phyloP scores from a whole-genome alignment of 164 flowering plant genomes.

The Magnolia officinalis region DNA sequence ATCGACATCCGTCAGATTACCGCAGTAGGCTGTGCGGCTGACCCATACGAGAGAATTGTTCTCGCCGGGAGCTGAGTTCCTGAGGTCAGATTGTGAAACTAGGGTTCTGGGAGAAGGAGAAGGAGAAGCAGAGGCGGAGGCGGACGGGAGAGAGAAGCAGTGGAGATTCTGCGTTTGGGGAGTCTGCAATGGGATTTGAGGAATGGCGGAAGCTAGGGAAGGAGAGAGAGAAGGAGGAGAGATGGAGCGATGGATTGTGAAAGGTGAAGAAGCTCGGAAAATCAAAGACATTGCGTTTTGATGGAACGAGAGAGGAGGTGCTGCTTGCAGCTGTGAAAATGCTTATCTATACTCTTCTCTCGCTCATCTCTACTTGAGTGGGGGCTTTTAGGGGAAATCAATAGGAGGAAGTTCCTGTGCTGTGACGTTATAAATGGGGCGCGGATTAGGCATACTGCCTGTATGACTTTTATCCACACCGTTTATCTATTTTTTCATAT shows the following conservation, averaged over 20 bases:
- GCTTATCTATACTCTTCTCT: no score
- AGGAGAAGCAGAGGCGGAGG: constrained; percentile 8
- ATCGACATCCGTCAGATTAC: constrained; percentile 51
- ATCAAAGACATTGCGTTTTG: not conserved
- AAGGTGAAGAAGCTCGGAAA: constrained; percentile 28
- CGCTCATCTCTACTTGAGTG: no score
- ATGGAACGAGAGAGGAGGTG: no score
- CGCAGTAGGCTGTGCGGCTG: constrained; percentile 56
- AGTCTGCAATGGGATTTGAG: constrained; percentile 12
- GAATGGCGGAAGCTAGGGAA: constrained; percentile 15
- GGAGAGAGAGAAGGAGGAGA: constrained; percentile 4
- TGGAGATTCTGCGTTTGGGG: constrained; percentile 10
- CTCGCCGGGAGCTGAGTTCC: constrained; percentile 9
- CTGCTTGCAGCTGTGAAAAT: no score
- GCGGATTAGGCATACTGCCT: no score
- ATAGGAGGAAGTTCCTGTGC: no score
- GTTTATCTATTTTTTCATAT: no score
- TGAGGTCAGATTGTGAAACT: constrained; percentile 12
- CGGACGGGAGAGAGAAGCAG: constrained; percentile 11
- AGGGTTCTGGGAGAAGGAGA: constrained; percentile 31
- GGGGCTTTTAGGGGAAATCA: no score
- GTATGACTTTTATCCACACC: no score
- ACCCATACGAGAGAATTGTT: constrained; percentile 63
- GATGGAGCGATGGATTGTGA: constrained; percentile 22
- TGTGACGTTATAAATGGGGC: no score